phyloP scores from a whole-genome alignment of 2,329 filamentous ascomycete species.

The Phoma herbarum region DNA sequence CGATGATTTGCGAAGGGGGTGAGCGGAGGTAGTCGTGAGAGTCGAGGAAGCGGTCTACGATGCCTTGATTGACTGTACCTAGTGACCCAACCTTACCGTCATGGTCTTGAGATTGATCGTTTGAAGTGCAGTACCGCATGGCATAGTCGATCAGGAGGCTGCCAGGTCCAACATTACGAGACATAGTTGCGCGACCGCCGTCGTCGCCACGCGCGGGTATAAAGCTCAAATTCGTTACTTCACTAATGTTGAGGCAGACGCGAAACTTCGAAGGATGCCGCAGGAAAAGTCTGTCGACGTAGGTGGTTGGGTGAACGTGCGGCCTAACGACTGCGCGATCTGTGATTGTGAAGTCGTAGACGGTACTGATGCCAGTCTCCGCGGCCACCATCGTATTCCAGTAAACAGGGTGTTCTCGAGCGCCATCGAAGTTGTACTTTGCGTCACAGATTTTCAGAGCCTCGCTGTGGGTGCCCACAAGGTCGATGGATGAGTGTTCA shows the following conservation, averaged over 20 bases:
- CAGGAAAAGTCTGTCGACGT: conserved; percentile 65
- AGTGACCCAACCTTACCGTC: conserved; percentile 61
- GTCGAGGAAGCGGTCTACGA: conserved; percentile 62
- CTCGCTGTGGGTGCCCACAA: conserved; percentile 67
- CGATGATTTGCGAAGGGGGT: conserved; percentile 65
- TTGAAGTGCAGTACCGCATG: conserved; percentile 63
- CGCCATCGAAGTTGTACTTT: conserved; percentile 1
- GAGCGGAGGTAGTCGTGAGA: conserved; percentile 60
- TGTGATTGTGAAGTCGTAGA: conserved; percentile 66
- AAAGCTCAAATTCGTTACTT: conserved; percentile 69
- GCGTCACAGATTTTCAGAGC: conserved; percentile 29
- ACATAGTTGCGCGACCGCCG: conserved; percentile 53
- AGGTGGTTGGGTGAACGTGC: conserved; percentile 64
- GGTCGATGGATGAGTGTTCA: conserved; percentile 59
- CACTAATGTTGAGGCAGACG: conserved; percentile 69
- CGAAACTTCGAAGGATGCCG: conserved; percentile 66
- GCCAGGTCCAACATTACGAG: conserved; percentile 66
- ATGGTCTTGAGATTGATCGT: conserved; percentile 60
- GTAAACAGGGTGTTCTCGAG: conserved; percentile 28
- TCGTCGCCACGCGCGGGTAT: conserved; percentile 60
- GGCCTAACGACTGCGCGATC: conserved; percentile 66
- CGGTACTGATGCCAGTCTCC: conserved; percentile 65
- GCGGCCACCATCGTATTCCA: conserved; percentile 65
- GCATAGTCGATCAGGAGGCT: conserved; percentile 66
- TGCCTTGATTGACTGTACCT: conserved; percentile 60